These are phyloP conservation scores for Pyrrhoderma lamaoense DNA, from an alignment of 1,284 basidiomycete genomes.

Conservation along the genomic window DNA sequence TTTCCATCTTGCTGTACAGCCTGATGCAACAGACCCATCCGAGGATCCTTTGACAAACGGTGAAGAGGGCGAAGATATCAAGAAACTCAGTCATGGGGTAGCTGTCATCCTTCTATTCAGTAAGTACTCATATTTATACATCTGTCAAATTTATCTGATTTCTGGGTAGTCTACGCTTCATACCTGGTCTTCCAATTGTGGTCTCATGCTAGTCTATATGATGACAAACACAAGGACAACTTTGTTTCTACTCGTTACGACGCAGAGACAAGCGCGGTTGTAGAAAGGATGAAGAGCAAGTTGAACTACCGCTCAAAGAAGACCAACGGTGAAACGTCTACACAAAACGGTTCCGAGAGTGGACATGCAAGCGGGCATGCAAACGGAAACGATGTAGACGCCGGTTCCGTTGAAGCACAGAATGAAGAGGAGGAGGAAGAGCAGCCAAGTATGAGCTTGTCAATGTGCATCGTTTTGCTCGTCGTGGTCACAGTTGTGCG, in stretches of 20 bases:
- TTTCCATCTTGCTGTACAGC: conserved; percentile 45
- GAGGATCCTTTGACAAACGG: conserved; percentile 25
- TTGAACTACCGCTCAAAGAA: conserved; percentile 4
- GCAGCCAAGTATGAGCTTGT: conserved; percentile 53
- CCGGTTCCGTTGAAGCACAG: neutral
- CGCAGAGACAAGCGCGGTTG: conserved; percentile 10
- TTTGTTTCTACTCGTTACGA: conserved; percentile 27
- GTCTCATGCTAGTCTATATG: conserved; percentile 79
- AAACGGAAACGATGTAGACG: neutral
- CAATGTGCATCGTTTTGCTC: conserved; percentile 50
- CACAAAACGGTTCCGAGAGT: neutral
- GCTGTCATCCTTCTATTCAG: conserved; percentile 66
- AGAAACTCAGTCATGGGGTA: conserved; percentile 81
- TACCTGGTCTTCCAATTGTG: conserved; percentile 85
- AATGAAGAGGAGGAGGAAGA: conserved; percentile 24
- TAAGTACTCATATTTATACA: conserved; percentile 28
- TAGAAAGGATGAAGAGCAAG: conserved; percentile 2
- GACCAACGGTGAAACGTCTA: neutral
- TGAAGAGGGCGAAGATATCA: conserved; percentile 44
- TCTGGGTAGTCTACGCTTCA: conserved; percentile 50
- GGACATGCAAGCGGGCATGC: neutral
- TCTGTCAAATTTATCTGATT: too few species aligned
- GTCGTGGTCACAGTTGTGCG: conserved; percentile 58
- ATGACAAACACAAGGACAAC: conserved; percentile 41
- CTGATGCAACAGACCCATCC: conserved; percentile 1